Evolutionary conservation across 2,329 filamentous ascomycete species (phyloP), one percentile per base, ranked within the genome.

Genomic region (Anisogramma anomala): DNA sequence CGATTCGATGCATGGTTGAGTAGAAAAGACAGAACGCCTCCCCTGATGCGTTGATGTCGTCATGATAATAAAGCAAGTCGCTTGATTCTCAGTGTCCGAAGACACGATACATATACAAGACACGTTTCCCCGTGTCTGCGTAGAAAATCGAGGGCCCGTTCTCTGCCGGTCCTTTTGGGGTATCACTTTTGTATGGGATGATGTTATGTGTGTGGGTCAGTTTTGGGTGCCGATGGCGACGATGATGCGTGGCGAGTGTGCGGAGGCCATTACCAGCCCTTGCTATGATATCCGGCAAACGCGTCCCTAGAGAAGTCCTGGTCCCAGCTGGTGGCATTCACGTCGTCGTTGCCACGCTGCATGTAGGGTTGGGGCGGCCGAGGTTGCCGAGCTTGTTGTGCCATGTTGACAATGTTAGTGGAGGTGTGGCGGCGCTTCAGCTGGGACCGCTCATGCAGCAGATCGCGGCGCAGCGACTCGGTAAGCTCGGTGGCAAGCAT

Each of bases 401-500:
- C 83, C 32, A 96, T 71, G 60, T 93, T 93, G 47, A 84, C 83
- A 48, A 95, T 79, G 56, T 95, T 88, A 50, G 89, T 84, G 2
- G 89, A 84, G 6, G 88, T 94, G 58, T 95, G 87, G 45, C 86
- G 74, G 48, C 89, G 78, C 69, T 94, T 93, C 43, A 94, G 71
- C 57, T 96, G 89, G 56, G 94, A 86, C 39, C 91, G 82, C 60
- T 98, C 91, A 84, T 86, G 94, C 13, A 96, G 74, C 13, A 98
- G 78, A 53, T 95, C 84, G 52, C 87, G 84, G 17, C 91, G 79
- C 3, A 98, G 77, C 17, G 86, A 94, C 58, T 94, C 87, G 2
- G 89, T 95, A 41, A 98, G 69, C 65, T 98, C 91, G 0, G 85
- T 93, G 7, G 85, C 82, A 42, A 98, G 73, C 91, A 98, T 98